These are phyloP conservation scores for Trichophaea hybrida DNA, from an alignment of 2,329 filamentous ascomycete genomes.

Conservation along the genomic window DNA sequence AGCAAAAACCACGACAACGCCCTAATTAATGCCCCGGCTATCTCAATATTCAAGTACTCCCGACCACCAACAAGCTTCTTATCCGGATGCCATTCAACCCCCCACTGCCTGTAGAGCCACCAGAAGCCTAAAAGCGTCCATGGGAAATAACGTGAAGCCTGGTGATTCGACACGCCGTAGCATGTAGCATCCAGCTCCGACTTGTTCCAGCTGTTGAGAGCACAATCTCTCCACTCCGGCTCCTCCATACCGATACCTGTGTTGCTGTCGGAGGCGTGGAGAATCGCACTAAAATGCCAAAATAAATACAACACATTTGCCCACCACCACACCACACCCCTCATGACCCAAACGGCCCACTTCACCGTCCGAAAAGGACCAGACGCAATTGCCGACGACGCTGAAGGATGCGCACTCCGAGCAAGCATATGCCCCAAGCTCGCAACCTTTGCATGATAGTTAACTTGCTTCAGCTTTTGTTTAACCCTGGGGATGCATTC, in stretches of 20 bases:
- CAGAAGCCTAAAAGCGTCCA: conserved; percentile 13
- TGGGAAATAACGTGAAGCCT: conserved; percentile 9
- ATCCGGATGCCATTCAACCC: conserved; percentile 12
- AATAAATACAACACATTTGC: conserved; percentile 12
- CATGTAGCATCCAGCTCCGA: conserved; percentile 9
- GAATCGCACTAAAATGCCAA: conserved; percentile 13
- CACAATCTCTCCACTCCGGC: conserved; percentile 10
- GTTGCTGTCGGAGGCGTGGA: not conserved
- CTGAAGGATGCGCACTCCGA: conserved; percentile 2
- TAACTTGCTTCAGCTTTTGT: conserved; percentile 51
- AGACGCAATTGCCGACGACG: not conserved
- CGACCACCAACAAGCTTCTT: conserved; percentile 19
- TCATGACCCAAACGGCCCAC: conserved; percentile 11
- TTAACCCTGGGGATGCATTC: conserved; percentile 64
- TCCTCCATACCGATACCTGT: not conserved
- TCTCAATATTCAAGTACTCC: conserved; percentile 16
- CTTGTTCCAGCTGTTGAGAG: not conserved
- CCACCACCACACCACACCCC: conserved; percentile 17
- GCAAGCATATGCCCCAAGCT: conserved; percentile 42
- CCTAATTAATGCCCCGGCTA: conserved; percentile 5
- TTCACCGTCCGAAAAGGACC: not conserved
- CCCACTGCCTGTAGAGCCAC: conserved; percentile 18
- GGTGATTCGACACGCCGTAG: conserved; percentile 9
- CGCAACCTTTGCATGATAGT: conserved; percentile 74
- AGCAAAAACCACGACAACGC: conserved; percentile 13